Percentiles rank a stretch among this genome's conserved stretches.
These are phyloP conservation scores for Ustilago bromivora DNA, from an alignment of 1,284 basidiomycete species.

Conservation along the genomic window DNA sequence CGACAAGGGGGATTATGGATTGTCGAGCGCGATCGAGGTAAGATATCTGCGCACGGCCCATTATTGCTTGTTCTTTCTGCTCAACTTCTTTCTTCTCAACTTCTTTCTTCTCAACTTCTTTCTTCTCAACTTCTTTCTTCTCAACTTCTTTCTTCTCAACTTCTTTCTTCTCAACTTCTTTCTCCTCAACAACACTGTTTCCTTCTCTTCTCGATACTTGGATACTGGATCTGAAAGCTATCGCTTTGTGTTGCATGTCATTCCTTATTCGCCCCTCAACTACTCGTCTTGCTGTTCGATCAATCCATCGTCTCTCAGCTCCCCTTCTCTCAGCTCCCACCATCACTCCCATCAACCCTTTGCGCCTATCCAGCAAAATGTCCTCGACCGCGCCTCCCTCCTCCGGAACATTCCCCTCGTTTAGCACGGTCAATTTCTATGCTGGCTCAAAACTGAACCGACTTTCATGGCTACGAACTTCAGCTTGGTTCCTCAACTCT, in stretches of 20 bases:
- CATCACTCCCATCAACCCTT: not conserved
- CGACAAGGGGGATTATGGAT: too few species aligned
- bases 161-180: not conserved
- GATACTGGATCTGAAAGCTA: not conserved
- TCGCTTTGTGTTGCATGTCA: slow-evolving; percentile 14
- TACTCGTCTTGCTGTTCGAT: slow-evolving; percentile 18
- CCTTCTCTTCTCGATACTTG: not conserved
- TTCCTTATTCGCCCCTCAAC: not conserved
- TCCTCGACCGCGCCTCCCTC: slow-evolving; percentile 4
- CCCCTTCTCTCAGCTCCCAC: not conserved
- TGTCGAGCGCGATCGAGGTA: not conserved
- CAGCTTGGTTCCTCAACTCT: slow-evolving; percentile 66
- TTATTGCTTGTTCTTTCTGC: not conserved
- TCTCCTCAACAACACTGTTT: not conserved
- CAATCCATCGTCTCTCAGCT: slow-evolving; percentile 22
- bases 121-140: not conserved
- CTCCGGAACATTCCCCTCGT: slow-evolving; percentile 34
- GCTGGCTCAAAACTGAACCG: slow-evolving; percentile 63
- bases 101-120: not conserved
- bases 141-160: not conserved
- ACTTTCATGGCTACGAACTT: slow-evolving; percentile 67
- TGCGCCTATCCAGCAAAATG: slow-evolving; percentile 12
- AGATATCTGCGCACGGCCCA: slow-evolving; percentile 3
- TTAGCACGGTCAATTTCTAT: slow-evolving; percentile 64
- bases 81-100: not conserved